Evolutionary conservation across 75 land plant species (phyloP).

Genomic region (Gnetum montanum): DNA sequence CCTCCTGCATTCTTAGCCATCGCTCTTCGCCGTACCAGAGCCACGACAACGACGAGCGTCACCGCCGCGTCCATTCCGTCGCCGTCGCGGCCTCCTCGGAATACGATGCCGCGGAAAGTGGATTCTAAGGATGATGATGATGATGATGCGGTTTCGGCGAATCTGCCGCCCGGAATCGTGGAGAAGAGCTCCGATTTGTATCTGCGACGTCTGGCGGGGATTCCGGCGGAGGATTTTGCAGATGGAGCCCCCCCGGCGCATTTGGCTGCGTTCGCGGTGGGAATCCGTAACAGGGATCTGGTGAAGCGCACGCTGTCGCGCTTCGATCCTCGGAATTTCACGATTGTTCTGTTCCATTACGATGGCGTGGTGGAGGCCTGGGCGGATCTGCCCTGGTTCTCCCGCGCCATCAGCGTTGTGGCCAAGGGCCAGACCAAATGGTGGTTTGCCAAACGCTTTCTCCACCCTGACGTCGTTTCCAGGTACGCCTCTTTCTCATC

Average conservation of each 20-base stretch:
- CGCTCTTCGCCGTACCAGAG: too few relatives aligned
- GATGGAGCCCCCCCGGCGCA: background rate
- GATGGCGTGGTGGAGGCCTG: conserved; percentile 26
- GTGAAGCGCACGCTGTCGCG: background rate
- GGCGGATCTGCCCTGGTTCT: conserved; percentile 33
- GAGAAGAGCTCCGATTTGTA: background rate
- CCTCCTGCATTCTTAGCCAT: too few relatives aligned
- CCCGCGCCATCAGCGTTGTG: conserved; percentile 22
- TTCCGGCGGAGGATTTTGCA: background rate
- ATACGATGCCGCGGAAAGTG: too few relatives aligned
- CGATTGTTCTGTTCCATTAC: conserved; percentile 31
- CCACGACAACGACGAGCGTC: too few relatives aligned
- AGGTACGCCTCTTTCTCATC: conserved; percentile 34
- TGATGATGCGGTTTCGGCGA: too few relatives aligned
- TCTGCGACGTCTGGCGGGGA: background rate
- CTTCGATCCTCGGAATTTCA: conserved; percentile 18
- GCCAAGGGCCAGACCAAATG: conserved; percentile 27
- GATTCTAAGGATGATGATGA: too few relatives aligned
- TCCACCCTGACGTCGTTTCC: conserved; percentile 34
- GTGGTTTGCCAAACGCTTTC: conserved; percentile 43
- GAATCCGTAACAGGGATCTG: background rate
- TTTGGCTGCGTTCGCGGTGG: background rate
- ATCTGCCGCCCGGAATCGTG: background rate
- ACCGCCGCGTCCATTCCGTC: too few relatives aligned
- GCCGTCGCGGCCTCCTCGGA: too few relatives aligned